A percentile compares a stretch with the other conserved stretches of the same genome.
Evolutionary conservation across 2,329 filamentous ascomycete genomes (phyloP).

Genomic region (Remersonia thermophila): DNA sequence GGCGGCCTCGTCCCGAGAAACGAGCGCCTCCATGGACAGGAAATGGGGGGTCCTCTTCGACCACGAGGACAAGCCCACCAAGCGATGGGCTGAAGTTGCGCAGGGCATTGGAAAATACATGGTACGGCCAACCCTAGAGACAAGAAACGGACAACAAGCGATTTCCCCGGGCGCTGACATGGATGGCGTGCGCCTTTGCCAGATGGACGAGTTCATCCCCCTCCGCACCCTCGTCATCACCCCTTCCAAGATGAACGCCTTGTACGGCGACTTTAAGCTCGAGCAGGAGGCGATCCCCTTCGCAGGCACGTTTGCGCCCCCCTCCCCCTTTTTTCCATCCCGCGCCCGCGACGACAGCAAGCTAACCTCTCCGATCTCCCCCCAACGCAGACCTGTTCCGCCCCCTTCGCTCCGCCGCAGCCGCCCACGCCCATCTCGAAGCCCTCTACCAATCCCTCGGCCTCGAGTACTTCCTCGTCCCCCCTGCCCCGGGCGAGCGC

Average conservation of each 20-base stretch:
- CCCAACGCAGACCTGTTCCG: no score
- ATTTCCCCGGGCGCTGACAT: slow-evolving; percentile 10
- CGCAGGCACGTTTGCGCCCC: slow-evolving; percentile 38
- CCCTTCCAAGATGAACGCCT: slow-evolving; percentile 60
- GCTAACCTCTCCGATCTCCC: slow-evolving; percentile 1
- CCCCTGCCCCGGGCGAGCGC: slow-evolving; percentile 35
- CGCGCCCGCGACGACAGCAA: slow-evolving; percentile 1
- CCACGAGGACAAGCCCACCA: slow-evolving; percentile 51
- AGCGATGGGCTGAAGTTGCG: slow-evolving; percentile 57
- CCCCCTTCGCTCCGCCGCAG: no score
- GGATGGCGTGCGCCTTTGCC: no score
- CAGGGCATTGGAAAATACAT: slow-evolving; percentile 62
- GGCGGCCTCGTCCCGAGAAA: not conserved
- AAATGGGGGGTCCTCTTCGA: slow-evolving; percentile 71
- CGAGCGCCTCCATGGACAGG: slow-evolving; percentile 38
- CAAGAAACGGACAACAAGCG: not conserved
- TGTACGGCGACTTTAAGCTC: slow-evolving; percentile 57
- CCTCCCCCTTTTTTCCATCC: not conserved
- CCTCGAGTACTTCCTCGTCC: slow-evolving; percentile 55
- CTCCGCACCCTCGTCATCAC: slow-evolving; percentile 58
- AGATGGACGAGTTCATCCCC: slow-evolving; percentile 60
- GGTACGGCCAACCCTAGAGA: slow-evolving; percentile 29
- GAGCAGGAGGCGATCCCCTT: slow-evolving; percentile 57
- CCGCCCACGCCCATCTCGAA: slow-evolving; percentile 31
- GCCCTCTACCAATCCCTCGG: slow-evolving; percentile 42